Evolutionary conservation across 768 basidiomycete species (phyloP), one percentile per base, ranked within the genome.

Genomic region (Fomitopsis pulvina): DNA sequence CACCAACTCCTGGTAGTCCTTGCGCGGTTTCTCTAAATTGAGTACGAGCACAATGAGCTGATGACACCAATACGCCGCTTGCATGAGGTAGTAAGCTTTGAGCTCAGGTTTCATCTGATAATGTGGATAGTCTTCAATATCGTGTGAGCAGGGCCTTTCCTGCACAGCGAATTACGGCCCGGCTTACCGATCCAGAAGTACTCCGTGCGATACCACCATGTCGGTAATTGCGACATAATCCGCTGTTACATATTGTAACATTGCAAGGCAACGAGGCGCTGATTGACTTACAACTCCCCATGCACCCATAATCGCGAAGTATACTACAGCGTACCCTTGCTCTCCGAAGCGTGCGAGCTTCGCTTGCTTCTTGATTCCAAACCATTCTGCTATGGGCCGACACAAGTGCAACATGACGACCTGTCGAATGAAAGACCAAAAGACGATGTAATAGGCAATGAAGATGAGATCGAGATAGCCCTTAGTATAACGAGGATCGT

Each of bases 31-130:
- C 69, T 99, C 96, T 12, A 99, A 77, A 41, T 83, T 72, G 11
- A 94, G 77, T 2, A 87, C 69, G 7, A 97, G 76, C 16, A 99
- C 83, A 18, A 98, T 67, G 52, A 94, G 75, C 64, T 99, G 93
- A 62, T 98, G 94, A 41, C 82, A 78, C 96, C 96, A 98, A 66
- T 96, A 97, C 2, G 93, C 75, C 52, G 80, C 78, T 63, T 99
- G 95, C 71, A 93, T 79, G 49, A 99, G 82, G 65, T 98, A 98
- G 71, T 96, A 98, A 40, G 77, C 67, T 69, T 99, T 99, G 57
- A 98, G 70, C 54, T 82, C 77, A 0, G 83, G 81, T 22, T 77
- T 78, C 87, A 99, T 89, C 41, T 86, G 77, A 85, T 87, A 90
- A 61, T 89, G 81, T 16, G 94, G 94, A 61, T 95, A 96, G 50